phyloP scores from a whole-genome alignment of 192 early-diverging fungal species.

The Entomortierella chlamydospora region DNA sequence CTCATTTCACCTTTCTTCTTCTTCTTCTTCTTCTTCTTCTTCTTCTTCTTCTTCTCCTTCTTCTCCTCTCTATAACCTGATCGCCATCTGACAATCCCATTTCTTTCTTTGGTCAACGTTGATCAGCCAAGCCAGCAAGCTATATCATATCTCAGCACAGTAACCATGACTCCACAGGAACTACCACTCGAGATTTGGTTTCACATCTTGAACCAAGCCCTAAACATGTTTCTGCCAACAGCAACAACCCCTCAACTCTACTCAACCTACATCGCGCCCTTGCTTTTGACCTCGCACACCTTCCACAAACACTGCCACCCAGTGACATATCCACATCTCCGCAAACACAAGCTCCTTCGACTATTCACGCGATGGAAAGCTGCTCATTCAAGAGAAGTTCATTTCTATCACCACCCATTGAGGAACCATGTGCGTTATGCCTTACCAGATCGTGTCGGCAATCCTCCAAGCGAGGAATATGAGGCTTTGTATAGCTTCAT shows the following conservation, averaged over 20 bases:
- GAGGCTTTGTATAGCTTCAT: slow-evolving; percentile 50
- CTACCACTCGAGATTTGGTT: slow-evolving; percentile 47
- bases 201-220: slow-evolving; percentile 46
- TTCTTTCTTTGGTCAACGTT: neutral
- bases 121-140: neutral
- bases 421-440: slow-evolving; percentile 46
- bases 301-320: slow-evolving; percentile 50
- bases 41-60: no score
- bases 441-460: slow-evolving; percentile 44
- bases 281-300: slow-evolving; percentile 41
- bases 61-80: no score
- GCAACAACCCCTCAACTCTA: slow-evolving; percentile 40
- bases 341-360: slow-evolving; percentile 39
- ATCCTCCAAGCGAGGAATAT: slow-evolving; percentile 54
- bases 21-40: no score
- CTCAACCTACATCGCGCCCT: slow-evolving; percentile 37
- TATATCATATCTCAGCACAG: neutral
- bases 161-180: slow-evolving; percentile 15
- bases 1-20: no score
- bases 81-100: neutral
- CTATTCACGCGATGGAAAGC: slow-evolving; percentile 52
- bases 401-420: slow-evolving; percentile 51
- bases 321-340: slow-evolving; percentile 38
- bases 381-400: slow-evolving; percentile 48
- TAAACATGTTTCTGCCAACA: slow-evolving; percentile 34